Percentiles rank a stretch among this genome's conserved stretches.
Conservation (phyloP, 2,329 filamentous ascomycete genomes). For the Trichothecium roseum region DNA sequence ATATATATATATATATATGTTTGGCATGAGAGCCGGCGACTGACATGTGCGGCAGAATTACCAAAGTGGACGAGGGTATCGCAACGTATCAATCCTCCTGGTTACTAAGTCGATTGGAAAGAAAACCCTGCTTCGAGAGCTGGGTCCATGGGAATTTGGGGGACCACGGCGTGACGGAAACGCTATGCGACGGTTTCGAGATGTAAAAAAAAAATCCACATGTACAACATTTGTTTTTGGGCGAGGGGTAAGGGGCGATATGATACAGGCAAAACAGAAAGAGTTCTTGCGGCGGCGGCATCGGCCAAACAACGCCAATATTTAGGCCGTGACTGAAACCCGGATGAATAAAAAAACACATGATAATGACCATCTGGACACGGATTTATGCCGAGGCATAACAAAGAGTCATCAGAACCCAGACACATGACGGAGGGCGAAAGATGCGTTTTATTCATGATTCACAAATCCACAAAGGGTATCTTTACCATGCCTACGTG, state of each 20-base stretch:
- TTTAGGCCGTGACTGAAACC: background rate
- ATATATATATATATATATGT: background rate
- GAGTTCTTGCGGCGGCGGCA: too few species aligned
- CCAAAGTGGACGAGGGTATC: slow-evolving; percentile 94
- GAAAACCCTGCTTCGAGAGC: too few species aligned
- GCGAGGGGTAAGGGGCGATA: too few species aligned
- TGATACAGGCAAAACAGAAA: too few species aligned
- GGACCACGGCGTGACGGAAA: too few species aligned
- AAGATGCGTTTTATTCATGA: too few species aligned
- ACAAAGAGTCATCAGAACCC: too few species aligned
- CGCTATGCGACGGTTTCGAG: too few species aligned
- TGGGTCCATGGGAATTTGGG: slow-evolving; percentile 5
- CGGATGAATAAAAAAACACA: background rate
- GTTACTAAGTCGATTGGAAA: slow-evolving; percentile 51
- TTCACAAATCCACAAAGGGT: background rate
- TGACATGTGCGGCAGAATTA: slow-evolving; percentile 43
- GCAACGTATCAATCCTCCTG: slow-evolving; percentile 86
- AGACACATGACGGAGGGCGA: too few species aligned
- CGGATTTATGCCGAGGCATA: too few species aligned
- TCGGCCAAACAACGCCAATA: too few species aligned
- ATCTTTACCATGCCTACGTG: background rate
- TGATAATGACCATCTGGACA: background rate
- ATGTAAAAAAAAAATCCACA: slow-evolving; percentile 1
- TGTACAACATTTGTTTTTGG: slow-evolving; percentile 21
- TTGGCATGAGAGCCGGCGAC: background rate